These are phyloP conservation scores for Podaxis carcinomalis DNA, from an alignment of 768 basidiomycete genomes.

Conservation along the genomic window DNA sequence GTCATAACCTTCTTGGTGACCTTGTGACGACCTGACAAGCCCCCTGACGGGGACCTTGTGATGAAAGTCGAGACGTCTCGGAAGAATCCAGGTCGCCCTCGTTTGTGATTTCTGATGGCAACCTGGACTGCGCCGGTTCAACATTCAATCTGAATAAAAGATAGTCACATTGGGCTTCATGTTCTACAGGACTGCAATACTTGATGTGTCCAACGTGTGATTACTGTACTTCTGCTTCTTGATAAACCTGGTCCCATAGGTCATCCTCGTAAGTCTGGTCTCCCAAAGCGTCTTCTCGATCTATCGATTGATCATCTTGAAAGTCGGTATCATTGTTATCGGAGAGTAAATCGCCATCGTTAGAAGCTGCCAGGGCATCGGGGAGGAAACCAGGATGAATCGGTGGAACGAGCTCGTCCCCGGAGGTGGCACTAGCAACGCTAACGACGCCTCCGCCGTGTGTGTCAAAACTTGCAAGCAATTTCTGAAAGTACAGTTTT, in stretches of 20 bases:
- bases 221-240: background rate
- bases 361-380: constrained; percentile 13
- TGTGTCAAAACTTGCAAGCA: constrained; percentile 16
- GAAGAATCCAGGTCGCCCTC: background rate
- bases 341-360: constrained; percentile 19
- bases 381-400: background rate
- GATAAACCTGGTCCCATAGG: constrained; percentile 29
- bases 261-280: constrained; percentile 32
- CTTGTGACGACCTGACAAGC: background rate
- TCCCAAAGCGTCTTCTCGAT: constrained; percentile 27
- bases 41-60: constrained; percentile 1
- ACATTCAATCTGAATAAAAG: no score
- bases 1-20: background rate
- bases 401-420: background rate
- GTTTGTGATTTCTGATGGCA: background rate
- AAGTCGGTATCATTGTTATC: constrained; percentile 25
- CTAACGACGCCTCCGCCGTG: background rate
- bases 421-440: background rate
- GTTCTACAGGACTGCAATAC: no score
- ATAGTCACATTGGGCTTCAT: no score
- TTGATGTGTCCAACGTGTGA: background rate
- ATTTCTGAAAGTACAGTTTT: constrained; percentile 35
- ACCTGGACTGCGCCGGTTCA: background rate
- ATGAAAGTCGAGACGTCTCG: background rate
- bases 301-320: constrained; percentile 36